Conservation (phyloP, 768 basidiomycete genomes). For the Filobasidium wieringae region DNA sequence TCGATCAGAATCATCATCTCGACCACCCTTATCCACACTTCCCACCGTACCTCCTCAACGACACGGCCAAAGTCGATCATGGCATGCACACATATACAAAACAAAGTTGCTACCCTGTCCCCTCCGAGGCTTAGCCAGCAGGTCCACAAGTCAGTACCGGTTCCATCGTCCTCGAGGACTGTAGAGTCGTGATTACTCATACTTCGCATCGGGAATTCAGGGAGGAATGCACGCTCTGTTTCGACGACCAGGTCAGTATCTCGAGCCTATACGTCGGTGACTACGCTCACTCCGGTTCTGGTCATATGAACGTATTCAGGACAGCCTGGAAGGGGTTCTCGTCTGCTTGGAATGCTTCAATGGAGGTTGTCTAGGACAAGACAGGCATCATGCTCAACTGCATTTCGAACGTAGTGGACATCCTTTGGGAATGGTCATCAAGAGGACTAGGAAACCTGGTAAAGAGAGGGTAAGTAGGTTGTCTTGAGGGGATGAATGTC, state of each 20-base stretch:
- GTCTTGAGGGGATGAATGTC: too few relatives aligned
- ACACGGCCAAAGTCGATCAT: too few relatives aligned
- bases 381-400: conserved; percentile 57
- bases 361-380: conserved; percentile 57
- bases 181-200: background rate
- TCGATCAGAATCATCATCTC: too few relatives aligned
- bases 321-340: conserved; percentile 62
- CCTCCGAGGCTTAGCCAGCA: conserved; percentile 56
- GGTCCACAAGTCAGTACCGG: conserved; percentile 45
- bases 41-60: too few relatives aligned
- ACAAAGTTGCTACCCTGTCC: conserved; percentile 44
- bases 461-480: conserved; percentile 56
- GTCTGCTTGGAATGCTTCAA: conserved; percentile 91
- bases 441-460: conserved; percentile 55
- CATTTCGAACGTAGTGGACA: conserved; percentile 68
- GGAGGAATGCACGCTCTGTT: conserved; percentile 95
- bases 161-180: background rate
- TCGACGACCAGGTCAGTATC: conserved; percentile 69
- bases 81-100: conserved; percentile 48
- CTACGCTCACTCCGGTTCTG: background rate
- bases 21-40: too few relatives aligned
- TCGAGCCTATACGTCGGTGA: background rate
- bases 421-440: conserved; percentile 64
- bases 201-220: conserved; percentile 40
- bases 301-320: conserved; percentile 43